Base-by-base conservation (phyloP, 768 basidiomycete species). In the Lactarius evosmus region DNA sequence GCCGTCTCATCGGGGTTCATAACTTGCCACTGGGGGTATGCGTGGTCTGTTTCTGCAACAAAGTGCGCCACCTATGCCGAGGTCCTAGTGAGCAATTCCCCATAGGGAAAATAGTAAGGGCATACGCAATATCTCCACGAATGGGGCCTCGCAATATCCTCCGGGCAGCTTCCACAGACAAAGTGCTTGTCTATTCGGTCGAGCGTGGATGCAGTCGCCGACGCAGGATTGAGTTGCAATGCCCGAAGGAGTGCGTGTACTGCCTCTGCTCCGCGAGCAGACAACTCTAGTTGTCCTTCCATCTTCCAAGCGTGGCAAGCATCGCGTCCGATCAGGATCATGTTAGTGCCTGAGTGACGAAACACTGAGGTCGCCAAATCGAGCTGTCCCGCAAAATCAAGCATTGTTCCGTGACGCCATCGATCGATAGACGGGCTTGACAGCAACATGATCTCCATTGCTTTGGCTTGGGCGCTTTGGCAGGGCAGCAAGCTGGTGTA, bases 221-320 rank as follows among this genome's bases (percentile, higher is more conserved):
- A 32, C 22, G 38, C 50, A 2, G 57, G 30, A 27, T 46, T 38
- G 29, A 67, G 52, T 16, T 19, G 17, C 29, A 66, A 38, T 6
- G 29, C 27, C 16, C 2, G 30, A 49, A 67, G 51, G 27, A 67
- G 30, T 7, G 54, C 29, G 9, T 33, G 25, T 22, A n/a, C 49
- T 9, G 66, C 62, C n/a, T 50, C 49, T 5, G 63, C 63, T 27
- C 66, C 66, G 6, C 57, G 53, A 30, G 50, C 22, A 19, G 12
- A 32, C 41, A 34, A 65, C 40, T 30, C 25, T 8, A 56, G 49
- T 59, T 33, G 33, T n/a, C 34, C 46, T 7, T 40, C 19, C 22
- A 41, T n/a, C 49, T 61, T 66, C 66, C 63, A 67, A 16, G 66
- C 59, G 7, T 67, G 49, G 52, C 63, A 67, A n/a, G 30, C 19